Conservation (phyloP, 78 protist genomes). For the Tieghemostelium lacteum region DNA sequence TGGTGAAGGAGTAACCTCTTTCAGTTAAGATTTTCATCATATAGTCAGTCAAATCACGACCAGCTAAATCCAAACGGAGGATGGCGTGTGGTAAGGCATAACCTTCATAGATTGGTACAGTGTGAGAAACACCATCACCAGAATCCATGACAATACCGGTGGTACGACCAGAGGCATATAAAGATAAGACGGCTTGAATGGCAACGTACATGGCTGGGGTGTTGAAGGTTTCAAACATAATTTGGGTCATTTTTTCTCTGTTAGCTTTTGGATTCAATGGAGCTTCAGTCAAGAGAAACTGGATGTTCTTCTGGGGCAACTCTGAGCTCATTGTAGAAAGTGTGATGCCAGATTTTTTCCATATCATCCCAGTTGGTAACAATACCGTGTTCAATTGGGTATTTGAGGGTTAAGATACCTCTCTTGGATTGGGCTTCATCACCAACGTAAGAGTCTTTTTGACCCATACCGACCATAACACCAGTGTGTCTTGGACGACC, state of each 20-base stretch:
- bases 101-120: slow-evolving; percentile 95
- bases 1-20: no score
- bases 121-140: slow-evolving; percentile 98
- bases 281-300: slow-evolving; percentile 84
- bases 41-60: slow-evolving; percentile 95
- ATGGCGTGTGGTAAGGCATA: slow-evolving; percentile 86
- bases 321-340: no score
- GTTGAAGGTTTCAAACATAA: slow-evolving; percentile 98
- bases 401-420: no score
- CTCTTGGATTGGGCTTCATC: no score
- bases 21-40: slow-evolving; percentile 79
- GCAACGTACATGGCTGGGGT: slow-evolving; percentile 92
- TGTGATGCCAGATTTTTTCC: no score
- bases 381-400: no score
- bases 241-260: slow-evolving; percentile 95
- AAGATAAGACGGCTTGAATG: slow-evolving; percentile 94
- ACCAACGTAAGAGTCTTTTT: no score
- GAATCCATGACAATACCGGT: slow-evolving; percentile 97
- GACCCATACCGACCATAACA: no score
- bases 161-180: slow-evolving; percentile 92
- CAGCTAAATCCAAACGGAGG: slow-evolving; percentile 93
- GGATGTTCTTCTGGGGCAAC: no score
- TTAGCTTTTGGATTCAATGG: slow-evolving; percentile 87
- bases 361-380: no score
- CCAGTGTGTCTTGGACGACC: no score